Evolutionary conservation across 208 protist species (phyloP), one percentile per base, ranked within the genome.

Genomic region (Naegleria lovaniensis): DNA sequence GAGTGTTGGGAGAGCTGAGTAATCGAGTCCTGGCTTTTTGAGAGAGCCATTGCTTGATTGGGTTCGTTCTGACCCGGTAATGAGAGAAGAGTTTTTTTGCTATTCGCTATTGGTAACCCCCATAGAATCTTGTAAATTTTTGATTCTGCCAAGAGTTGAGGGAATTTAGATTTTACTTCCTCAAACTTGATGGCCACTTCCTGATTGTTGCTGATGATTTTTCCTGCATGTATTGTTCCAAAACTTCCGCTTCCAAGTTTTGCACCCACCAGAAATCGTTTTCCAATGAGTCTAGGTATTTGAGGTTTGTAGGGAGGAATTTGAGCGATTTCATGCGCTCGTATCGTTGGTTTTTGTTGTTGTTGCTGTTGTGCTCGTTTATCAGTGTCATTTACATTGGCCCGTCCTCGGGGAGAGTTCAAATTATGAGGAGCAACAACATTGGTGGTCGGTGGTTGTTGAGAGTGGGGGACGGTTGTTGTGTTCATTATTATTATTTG

Each of bases 161-260:
- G 83, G 19, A 52, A 51, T 51, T 87, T 87, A 40, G 38, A 40
- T 87, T 38, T 40, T 33, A 51, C 33, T 40, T 22, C 16, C 38
- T 87, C 93, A 29, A 98, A 92, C 92, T 98, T 98, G 33, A 98
- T 96, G 3, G 96, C 97, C 3, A 98, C 94, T 90, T 97, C 94
- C 91, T 98, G 95, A 29, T 92, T 93, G 13, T 94, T 96, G 0
- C 75, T 85, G 29, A 95, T 94, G 67, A 95, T 94, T 48, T 92
- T 95, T 40, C 94, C 93, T 39, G 92, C 94, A 92, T 98, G 99
- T 36, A 99, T 98, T 83, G 99, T 98, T 48, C 98, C 98, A 95
- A 99, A 99, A 59, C 97, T 97, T 36, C 99, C 99, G 55, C 94
- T 94, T n/a, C 99, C 99, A 93, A 99, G 99, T 95, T 99, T 99